Conservation (phyloP, 1,284 basidiomycete species). For the Fistulina hepatica region DNA sequence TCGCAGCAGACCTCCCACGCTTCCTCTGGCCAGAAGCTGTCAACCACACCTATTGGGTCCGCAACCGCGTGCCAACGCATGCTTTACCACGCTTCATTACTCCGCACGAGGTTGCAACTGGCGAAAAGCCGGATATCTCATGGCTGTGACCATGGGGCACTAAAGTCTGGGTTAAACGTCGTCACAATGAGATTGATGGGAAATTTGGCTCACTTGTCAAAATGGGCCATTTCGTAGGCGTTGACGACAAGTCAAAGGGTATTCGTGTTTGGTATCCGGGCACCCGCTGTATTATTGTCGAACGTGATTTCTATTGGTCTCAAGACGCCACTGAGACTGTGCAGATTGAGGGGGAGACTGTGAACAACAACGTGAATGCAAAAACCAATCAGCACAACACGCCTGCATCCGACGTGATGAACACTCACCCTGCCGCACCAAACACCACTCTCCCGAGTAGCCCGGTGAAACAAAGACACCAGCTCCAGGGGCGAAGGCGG, state of each 20-base stretch:
- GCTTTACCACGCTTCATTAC: slow-evolving; percentile 12
- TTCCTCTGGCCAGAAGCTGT: slow-evolving; percentile 21
- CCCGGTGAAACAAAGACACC: too few species aligned
- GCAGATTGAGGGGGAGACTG: slow-evolving; percentile 18
- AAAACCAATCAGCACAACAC: too few species aligned
- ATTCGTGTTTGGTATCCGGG: too few species aligned
- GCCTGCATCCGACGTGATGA: too few species aligned
- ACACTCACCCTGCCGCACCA: too few species aligned
- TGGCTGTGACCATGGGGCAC: slow-evolving; percentile 21
- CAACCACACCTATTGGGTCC: slow-evolving; percentile 13
- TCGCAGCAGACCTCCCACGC: slow-evolving; percentile 9
- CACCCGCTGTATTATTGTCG: slow-evolving; percentile 13
- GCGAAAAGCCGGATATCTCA: slow-evolving; percentile 16
- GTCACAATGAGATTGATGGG: too few species aligned
- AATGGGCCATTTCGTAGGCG: slow-evolving; percentile 14
- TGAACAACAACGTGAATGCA: too few species aligned
- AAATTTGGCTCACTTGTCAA: too few species aligned
- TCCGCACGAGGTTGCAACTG: slow-evolving; percentile 14
- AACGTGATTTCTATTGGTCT: slow-evolving; percentile 18
- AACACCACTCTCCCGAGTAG: too few species aligned
- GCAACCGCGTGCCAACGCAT: slow-evolving; percentile 13
- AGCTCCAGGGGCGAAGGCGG: too few species aligned
- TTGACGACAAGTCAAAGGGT: slow-evolving; percentile 14
- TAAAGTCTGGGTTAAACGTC: slow-evolving; percentile 16
- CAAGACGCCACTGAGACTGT: slow-evolving; percentile 7